Evolutionary conservation across 257 asterid genomes (phyloP), one percentile per base, ranked within the genome.

Genomic region (Solanum microdontum): DNA sequence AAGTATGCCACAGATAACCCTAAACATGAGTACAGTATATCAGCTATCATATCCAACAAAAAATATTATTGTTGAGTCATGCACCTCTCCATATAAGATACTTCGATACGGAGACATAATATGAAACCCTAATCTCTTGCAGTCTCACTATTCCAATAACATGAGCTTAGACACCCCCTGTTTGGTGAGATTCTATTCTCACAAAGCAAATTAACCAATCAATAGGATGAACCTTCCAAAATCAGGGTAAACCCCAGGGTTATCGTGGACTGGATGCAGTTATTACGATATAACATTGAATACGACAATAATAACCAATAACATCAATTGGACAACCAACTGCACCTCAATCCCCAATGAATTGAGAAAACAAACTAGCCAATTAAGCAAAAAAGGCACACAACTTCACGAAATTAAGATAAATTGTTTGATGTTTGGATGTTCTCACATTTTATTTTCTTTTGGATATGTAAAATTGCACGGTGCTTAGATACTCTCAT

Each of bases 1-100:
- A 97, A 93, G 95, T 97, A 97, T 32, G 90, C 93, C 90, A 97
- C 93, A 84, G 92, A 93, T 87, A 97, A 90, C 74, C 98, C 99
- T 97, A 86, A 80, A 90, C 23, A 92, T n/a, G 60, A 91, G 89
- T 74, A 73, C 68, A 76, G 75, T 58, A 72, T 45, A 90, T 83
- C 87, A 89, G 87, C 92, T 82, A 62, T 24, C 73, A 70, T 82
- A 39, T 84, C 43, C 24, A 80, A 45, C 84, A 82, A 30, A 82
- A 45, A 5, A 64, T 28, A 28, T 9, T 19, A 82, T 48, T 30
- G 28, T 45, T 28, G 26, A 45, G 68, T 17, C 85, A 80, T 45
- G n/a, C 68, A 45, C 19, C 40, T 28, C 39, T 26, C 28, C 39
- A 28, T 26, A 8, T 30, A 79, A 79, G 64, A 43, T 26, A 79